Percentiles rank a stretch among this genome's conserved stretches.
phyloP scores from a whole-genome alignment of 176 grass and related monocot species.

The Rhynchospora tenuis region DNA sequence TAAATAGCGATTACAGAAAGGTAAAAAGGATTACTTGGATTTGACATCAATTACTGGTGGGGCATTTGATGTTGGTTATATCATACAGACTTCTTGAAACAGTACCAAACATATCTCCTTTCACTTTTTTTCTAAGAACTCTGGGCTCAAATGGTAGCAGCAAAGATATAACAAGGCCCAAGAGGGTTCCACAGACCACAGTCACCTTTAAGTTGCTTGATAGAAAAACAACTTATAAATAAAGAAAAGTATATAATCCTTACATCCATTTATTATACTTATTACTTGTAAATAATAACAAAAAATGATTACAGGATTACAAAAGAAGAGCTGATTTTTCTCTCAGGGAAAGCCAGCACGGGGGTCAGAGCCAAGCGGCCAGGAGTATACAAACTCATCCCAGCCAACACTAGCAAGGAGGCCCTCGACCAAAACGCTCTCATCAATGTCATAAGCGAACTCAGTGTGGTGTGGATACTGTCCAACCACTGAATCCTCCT shows the following conservation, averaged over 20 bases:
- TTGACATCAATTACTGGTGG: no score
- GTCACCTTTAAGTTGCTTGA: background rate
- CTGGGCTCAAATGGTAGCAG: background rate
- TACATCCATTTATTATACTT: background rate
- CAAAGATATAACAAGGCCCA: background rate
- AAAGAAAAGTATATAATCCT: background rate
- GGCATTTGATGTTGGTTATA: background rate
- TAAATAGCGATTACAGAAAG: no score
- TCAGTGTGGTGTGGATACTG: constrained; percentile 75
- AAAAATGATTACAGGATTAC: constrained; percentile 13
- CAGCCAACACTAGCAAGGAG: constrained; percentile 75
- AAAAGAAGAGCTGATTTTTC: background rate
- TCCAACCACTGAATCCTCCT: constrained; percentile 54
- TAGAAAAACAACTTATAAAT: background rate
- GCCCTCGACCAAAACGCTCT: constrained; percentile 77
- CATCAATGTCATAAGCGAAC: constrained; percentile 70
- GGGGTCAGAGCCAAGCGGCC: constrained; percentile 72
- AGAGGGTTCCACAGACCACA: background rate
- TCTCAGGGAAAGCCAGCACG: constrained; percentile 32
- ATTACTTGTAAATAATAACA: constrained; percentile 1
- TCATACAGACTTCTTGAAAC: background rate
- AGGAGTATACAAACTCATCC: constrained; percentile 74
- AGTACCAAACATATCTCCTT: background rate
- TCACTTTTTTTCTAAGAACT: background rate
- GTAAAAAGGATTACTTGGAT: no score